Evolutionary conservation across 192 early-diverging fungal genomes (phyloP), one percentile per base, ranked within the genome.

Genomic region (Jimgerdemannia flammicorona): DNA sequence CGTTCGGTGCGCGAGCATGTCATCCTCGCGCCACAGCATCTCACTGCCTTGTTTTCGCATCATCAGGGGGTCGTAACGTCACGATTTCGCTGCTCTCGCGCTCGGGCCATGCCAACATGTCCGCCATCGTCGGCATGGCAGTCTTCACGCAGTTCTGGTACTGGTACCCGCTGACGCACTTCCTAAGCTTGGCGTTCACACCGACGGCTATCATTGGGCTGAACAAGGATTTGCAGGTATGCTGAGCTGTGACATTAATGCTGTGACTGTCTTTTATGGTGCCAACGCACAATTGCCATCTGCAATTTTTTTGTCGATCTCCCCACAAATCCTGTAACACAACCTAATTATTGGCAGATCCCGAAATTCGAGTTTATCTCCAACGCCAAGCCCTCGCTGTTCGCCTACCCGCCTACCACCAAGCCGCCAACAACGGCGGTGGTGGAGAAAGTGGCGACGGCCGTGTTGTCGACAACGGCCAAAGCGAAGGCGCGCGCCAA

Each of bases 101-200:
- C n/a, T 94, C 94, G 42, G 97, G 95, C 1, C 91, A 96, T 79
- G 88, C 91, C 20, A 94, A 95, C 77, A 97, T 96, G 88, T 88
- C 92, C n/a, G 95, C 97, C 20, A 94, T 98, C 78, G 97, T 96
- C n/a, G 98, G 98, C 29, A 97, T 97, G 92, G 95, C 95, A 9
- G 88, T 99, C 43, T 99, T 99, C 77, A 95, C 96, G 39, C 97
- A 99, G 85, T 98, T 98, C 84, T 99, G 98, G 98, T 97, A 96
- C 89, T 99, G 98, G 98, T 98, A 94, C 86, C 98, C 98, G 49
- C 84, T 99, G 77, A 92, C 93, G 41, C 98, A 98, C 85, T 98
- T 99, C 80, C 78, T 99, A 73, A 89, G 93, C 70, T 88, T 99
- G 82, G 87, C 97, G 6, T 98, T 99, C 78, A 94, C 91, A 54